Base-by-base conservation (phyloP, 1,139 yeast genomes). In the Candida sp. region DNA sequence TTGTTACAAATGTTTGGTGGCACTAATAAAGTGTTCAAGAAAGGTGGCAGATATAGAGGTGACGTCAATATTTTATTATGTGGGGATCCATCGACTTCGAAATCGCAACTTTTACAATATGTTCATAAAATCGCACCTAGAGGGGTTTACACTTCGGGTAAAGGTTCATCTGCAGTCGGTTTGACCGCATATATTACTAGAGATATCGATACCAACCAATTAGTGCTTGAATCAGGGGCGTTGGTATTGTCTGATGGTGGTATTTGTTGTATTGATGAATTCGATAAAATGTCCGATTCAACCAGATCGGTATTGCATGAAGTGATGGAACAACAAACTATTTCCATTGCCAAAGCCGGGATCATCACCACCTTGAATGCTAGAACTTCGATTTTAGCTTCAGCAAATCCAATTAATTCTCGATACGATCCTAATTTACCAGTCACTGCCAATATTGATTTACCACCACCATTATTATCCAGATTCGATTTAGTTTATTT, bases 321-420 rank as follows among this genome's bases (percentile, higher is more conserved):
- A 75, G 99, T 95, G 21, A 93, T 93, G 99, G 99, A 93, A 72
- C 99, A 93, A 64, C 99, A 93, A 64, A 93, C 99, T 0, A 93
- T 93, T 38, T 90, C 98, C 9, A 89, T 93, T 56, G 99, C 99
- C 36, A 93, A 93, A 60, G 99, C 99, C 0, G 99, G 99, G 45
- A 93, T 93, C 58, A 93, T 91, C 58, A 93, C 99, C 11, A 93
- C 99, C 0, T 74, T 93, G 49, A 93, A 93, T 66, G 99, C 99
- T 1, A 79, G 99, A 65, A 91, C 98, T 0, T 90, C 98, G 0
- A 87, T 93, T 52, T 74, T 93, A 50, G 99, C 99, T 0, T 87
- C 97, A 33, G 99, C 99, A 1, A 93, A 93, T 64, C 99, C 99
- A n/a, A 90, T 93, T 49, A 93, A 95, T 48, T 91, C 98, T 3